Base-by-base conservation (phyloP, 257 asterid species). In the Striga asiatica region DNA sequence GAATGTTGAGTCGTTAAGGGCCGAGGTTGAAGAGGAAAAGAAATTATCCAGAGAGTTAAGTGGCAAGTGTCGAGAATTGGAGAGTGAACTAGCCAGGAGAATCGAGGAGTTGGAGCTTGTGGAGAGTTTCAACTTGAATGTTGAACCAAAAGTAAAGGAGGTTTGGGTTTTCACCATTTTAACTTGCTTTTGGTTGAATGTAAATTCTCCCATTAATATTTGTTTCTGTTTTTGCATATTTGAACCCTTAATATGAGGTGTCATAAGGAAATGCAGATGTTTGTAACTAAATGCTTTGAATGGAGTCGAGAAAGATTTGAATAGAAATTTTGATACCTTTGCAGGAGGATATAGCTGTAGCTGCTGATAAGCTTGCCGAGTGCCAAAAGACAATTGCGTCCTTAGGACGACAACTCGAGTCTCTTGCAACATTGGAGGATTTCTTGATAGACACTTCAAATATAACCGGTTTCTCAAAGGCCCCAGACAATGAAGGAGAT, bases 361-460 rank as follows among this genome's bases (percentile, higher is more conserved):
- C 95, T 47, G 95, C 93, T 32, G 81, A 76, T 76, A 85, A 85
- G 69, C 95, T 85, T 34, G 69, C 89, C 54, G 95, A 85, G 53
- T 85, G 95, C 74, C 93, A 85, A 75, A 75, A 82, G 65, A 85
- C 93, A 28, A 82, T 85, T 52, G 89, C 93, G 51, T 82, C 95
- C 8, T 82, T 85, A 0, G 93, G 93, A 16, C 77, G 70, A 56
- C 93, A 85, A 71, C 89, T 85, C 17, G 54, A 80, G n/a, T 85
- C 93, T 55, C 76, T 85, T 19, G 89, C 93, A 54, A 82, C 89
- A 22, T 73, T 82, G 73, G 89, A 85, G 74, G 89, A 85, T 61
- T 85, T 85, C 81, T 75, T 82, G 73, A 82, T 73, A 18, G 95
- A 85, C 74, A 78, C 85, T 16, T 74, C 88, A 25, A 76, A 58